These are phyloP conservation scores for Puya raimondii DNA, from an alignment of 176 grass and related monocot genomes.

Conservation along the genomic window DNA sequence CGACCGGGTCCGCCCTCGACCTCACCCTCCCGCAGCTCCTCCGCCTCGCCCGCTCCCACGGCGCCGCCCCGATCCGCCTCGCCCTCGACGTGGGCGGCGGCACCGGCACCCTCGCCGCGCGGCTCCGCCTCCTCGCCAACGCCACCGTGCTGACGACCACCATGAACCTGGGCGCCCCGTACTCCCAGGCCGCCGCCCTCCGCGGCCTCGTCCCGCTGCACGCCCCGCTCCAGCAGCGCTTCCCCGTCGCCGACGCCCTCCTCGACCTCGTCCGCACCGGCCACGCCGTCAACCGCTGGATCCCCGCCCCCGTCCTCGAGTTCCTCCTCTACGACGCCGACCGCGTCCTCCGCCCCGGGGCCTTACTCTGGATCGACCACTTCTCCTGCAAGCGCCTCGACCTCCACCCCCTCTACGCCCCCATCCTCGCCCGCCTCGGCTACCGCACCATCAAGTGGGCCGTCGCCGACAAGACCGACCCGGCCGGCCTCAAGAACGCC, in stretches of 20 bases:
- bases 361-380: constrained; percentile 81
- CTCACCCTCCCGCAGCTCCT: constrained; percentile 80
- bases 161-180: constrained; percentile 72
- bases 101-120: constrained; percentile 60
- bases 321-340: constrained; percentile 90
- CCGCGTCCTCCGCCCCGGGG: constrained; percentile 62
- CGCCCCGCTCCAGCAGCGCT: constrained; percentile 79
- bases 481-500: constrained; percentile 12
- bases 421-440: constrained; percentile 44
- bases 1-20: constrained; percentile 40
- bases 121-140: constrained; percentile 58
- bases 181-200: constrained; percentile 68
- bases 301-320: constrained; percentile 61
- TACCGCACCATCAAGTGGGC: constrained; percentile 83
- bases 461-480: constrained; percentile 45
- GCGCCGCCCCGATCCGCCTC: constrained; percentile 67
- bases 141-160: constrained; percentile 78
- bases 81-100: constrained; percentile 79
- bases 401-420: constrained; percentile 44
- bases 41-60: constrained; percentile 47
- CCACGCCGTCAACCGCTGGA: constrained; percentile 94
- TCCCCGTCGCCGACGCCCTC: constrained; percentile 60
- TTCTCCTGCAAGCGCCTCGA: constrained; percentile 70
- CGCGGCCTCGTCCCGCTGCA: constrained; percentile 71
- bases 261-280: constrained; percentile 81